Evolutionary conservation across 2,329 filamentous ascomycete species (phyloP), one percentile per base, ranked within the genome.

Genomic region (Aureobasidium sp.): DNA sequence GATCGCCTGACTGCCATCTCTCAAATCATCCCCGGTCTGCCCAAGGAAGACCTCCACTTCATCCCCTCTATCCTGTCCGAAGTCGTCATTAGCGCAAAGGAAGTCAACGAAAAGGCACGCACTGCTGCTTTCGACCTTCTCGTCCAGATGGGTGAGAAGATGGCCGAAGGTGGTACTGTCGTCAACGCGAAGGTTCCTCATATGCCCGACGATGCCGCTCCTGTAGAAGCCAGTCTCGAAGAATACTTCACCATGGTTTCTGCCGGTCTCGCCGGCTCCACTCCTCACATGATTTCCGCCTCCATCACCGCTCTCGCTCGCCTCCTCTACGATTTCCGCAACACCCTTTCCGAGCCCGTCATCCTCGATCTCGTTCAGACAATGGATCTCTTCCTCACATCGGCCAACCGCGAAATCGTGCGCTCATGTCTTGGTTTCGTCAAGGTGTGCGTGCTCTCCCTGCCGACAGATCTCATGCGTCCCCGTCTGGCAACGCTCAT

Each of bases 181-280:
- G 83, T 93, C 69, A 95, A 96, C 74, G 87, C 85, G 67, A 90
- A 93, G 72, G 89, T 97, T 2, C 83, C 90, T 2, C 86, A 93
- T 72, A 96, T 97, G 91, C 84, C 90, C 3, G 53, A 68, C 9
- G 86, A 95, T 72, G 88, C 91, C 0, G 87, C 90, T 2, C 79
- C 86, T 35, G 91, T 88, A 4, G 80, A 84, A 2, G 93, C 94
- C 22, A 92, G 83, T 45, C 83, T 99, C 40, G 93, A 97, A 70
- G 94, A 97, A 74, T 97, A 91, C 76, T 90, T 97, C 78, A 97
- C 93, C 61, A 99, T 99, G 94, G 89, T 97, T 33, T 96, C 90
- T 67, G 94, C 94, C 53, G 94, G 94, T 76, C 83, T 99, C 59
- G 94, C 93, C 1, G 93, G 92, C 62, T 89, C 87, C 68, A 93